These are phyloP conservation scores for Podaxis rugospora DNA, from an alignment of 768 basidiomycete species.

Conservation along the genomic window DNA sequence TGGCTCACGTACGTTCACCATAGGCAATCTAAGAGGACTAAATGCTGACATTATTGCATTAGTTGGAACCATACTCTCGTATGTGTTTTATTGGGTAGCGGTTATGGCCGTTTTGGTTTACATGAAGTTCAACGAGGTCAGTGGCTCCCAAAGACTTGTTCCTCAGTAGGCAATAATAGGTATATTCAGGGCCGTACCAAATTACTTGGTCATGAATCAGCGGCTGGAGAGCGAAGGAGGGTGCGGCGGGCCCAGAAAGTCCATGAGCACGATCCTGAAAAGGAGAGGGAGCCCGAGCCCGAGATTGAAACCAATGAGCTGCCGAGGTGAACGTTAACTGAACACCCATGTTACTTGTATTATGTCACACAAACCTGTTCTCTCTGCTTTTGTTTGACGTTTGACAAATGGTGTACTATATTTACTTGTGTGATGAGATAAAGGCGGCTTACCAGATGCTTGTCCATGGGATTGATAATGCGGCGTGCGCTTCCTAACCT, in stretches of 20 bases:
- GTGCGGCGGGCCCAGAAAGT: background rate
- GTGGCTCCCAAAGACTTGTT: slow-evolving; percentile 8
- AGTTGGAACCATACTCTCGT: slow-evolving; percentile 80
- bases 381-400: background rate
- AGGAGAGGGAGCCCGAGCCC: background rate
- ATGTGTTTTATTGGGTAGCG: slow-evolving; percentile 90
- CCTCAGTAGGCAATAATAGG: background rate
- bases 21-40: background rate
- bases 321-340: background rate
- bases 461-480: too few species aligned
- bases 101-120: slow-evolving; percentile 64
- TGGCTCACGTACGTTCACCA: slow-evolving; percentile 50
- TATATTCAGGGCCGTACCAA: slow-evolving; percentile 54
- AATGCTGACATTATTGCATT: background rate
- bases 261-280: background rate
- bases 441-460: too few species aligned
- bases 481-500: too few species aligned
- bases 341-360: background rate
- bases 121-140: slow-evolving; percentile 61
- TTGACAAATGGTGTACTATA: background rate
- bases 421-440: background rate
- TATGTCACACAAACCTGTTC: background rate
- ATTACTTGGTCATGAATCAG: slow-evolving; percentile 53
- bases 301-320: background rate
- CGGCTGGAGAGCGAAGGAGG: slow-evolving; percentile 28